A percentile compares a stretch with the other conserved stretches of the same genome.
These are phyloP conservation scores for Arthroderma sp. DNA, from an alignment of 2,329 filamentous ascomycete genomes.

Conservation along the genomic window DNA sequence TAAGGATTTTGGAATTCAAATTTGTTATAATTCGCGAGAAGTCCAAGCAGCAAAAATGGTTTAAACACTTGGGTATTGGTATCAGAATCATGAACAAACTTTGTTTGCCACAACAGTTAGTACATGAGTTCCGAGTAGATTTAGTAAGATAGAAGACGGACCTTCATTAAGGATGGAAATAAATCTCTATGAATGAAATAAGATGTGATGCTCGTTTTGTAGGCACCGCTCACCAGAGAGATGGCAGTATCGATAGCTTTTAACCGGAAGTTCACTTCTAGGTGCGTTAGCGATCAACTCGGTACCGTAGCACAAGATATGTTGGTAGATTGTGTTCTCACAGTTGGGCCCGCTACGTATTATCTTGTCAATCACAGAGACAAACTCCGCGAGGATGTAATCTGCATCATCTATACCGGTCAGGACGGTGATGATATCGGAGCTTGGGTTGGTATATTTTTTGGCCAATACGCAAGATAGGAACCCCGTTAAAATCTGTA, in stretches of 20 bases:
- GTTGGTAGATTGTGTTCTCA: conserved; percentile 32
- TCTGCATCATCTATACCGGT: conserved; percentile 85
- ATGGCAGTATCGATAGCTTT: conserved; percentile 72
- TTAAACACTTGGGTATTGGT: conserved; percentile 50
- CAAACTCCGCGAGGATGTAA: conserved; percentile 74
- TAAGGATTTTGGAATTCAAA: conserved; percentile 98
- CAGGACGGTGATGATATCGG: conserved; percentile 81
- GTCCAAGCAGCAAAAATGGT: conserved; percentile 69
- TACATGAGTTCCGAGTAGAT: background rate
- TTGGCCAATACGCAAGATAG: conserved; percentile 71
- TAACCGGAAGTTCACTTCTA: conserved; percentile 57
- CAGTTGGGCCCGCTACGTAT: conserved; percentile 62
- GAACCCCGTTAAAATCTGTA: conserved; percentile 77
- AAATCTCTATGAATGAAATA: conserved; percentile 92
- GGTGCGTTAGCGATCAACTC: background rate
- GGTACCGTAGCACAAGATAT: background rate
- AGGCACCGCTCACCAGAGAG: conserved; percentile 80
- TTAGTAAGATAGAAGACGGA: conserved; percentile 26
- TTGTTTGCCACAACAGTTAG: conserved; percentile 7
- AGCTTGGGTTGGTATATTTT: conserved; percentile 87
- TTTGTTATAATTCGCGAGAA: conserved; percentile 96
- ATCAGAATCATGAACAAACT: conserved; percentile 74
- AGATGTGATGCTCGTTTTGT: conserved; percentile 83
- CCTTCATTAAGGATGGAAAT: conserved; percentile 91
- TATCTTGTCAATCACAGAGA: conserved; percentile 64